These are phyloP conservation scores for Komagataella mondaviorum DNA, from an alignment of 805 yeast genomes.

Conservation along the genomic window DNA sequence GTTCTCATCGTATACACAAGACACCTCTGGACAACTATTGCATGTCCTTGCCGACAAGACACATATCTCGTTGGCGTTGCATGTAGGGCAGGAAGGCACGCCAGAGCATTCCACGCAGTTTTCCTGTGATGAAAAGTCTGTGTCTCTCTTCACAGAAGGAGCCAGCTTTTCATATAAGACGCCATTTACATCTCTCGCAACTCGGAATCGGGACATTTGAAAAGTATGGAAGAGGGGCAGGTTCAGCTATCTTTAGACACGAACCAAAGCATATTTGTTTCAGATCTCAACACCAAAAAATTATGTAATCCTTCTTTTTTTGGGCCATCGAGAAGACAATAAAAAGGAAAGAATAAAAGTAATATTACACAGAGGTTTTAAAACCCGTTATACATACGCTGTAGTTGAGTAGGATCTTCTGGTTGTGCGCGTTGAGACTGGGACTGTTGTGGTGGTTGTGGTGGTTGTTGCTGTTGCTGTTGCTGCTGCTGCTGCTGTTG, in stretches of 20 bases:
- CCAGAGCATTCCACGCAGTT: conserved; percentile 17
- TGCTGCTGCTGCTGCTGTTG: conserved; percentile 7
- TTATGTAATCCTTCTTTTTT: not conserved
- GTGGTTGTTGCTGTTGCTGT: conserved; percentile 6
- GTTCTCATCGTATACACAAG: conserved; percentile 23
- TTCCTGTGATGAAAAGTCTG: not conserved
- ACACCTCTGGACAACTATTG: conserved; percentile 36
- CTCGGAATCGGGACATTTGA: not conserved
- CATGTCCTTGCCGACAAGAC: conserved; percentile 44
- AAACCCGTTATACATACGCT: not conserved
- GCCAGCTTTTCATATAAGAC: not conserved
- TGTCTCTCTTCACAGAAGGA: not conserved
- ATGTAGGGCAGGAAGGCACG: conserved; percentile 37
- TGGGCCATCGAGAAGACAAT: too few species aligned
- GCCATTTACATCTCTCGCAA: not conserved
- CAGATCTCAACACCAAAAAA: not conserved
- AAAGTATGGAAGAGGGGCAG: not conserved
- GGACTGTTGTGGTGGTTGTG: conserved; percentile 6
- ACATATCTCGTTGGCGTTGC: conserved; percentile 40
- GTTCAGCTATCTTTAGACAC: not conserved
- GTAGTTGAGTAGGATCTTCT: conserved; percentile 5
- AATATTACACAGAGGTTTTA: not conserved
- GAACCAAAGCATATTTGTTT: not conserved
- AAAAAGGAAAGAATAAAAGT: not conserved
- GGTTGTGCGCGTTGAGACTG: conserved; percentile 7